Evolutionary conservation across 78 protist genomes (phyloP).

Genomic region (Tieghemostelium lacteum): DNA sequence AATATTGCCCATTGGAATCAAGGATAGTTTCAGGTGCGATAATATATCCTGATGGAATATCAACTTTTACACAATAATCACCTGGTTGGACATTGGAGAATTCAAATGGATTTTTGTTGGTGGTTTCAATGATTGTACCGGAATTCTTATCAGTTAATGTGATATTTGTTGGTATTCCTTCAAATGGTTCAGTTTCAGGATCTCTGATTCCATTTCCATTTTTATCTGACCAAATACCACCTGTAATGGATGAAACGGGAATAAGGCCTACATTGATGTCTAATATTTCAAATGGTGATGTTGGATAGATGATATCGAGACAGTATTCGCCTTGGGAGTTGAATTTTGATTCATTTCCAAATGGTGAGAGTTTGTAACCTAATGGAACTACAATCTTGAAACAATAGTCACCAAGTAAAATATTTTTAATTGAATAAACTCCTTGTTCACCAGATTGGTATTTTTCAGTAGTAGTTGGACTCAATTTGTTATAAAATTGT

Average conservation of each 20-base stretch:
- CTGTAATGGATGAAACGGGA: background rate
- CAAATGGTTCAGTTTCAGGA: background rate
- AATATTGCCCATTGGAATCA: background rate
- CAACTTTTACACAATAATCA: constrained; percentile 11
- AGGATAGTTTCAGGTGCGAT: too few species aligned
- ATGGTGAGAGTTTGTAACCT: background rate
- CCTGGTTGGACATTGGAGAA: constrained; percentile 29
- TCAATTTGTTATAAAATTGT: background rate
- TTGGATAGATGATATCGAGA: background rate
- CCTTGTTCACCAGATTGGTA: background rate
- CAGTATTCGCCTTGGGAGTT: background rate
- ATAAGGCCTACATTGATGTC: constrained; percentile 8
- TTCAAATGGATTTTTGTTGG: background rate
- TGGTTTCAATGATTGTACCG: background rate
- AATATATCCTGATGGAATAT: constrained; percentile 9
- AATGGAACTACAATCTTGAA: constrained; percentile 1
- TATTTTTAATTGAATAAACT: background rate
- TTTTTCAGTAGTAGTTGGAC: background rate
- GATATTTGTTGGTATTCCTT: background rate
- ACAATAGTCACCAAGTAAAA: constrained; percentile 50
- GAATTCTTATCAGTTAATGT: background rate
- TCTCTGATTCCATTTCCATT: background rate
- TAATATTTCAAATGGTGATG: too few species aligned
- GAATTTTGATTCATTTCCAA: background rate
- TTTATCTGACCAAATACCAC: background rate